Base-by-base conservation (phyloP, 306 rosid species). In the Begonia fuchsioides region DNA sequence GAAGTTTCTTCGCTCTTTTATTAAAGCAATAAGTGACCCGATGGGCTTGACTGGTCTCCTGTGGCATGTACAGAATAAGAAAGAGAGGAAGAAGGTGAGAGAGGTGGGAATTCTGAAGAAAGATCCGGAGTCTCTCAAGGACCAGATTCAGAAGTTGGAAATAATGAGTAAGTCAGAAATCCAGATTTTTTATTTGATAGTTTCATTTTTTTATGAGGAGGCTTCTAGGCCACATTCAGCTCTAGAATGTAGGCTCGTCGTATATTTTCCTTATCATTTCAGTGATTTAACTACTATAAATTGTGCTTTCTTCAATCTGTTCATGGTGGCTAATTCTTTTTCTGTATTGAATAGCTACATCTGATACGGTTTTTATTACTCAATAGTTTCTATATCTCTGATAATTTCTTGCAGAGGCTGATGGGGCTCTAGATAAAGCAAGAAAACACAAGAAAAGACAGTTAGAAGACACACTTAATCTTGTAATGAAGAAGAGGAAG, bases 81-180 rank as follows among this genome's bases (percentile, higher is more conserved):
- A 86, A 63, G 96, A 86, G 68, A 79, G 96, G 11, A 86, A 86
- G 72, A 86, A 86, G 86, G 98, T 92, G 70, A 79, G 98, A 72
- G 96, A 92, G 71, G 98, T 86, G 68, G 98, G 98, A 58, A 86
- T 92, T 60, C 72, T 92, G 86, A 92, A 86, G 93, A 92, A 92
- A 68, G 96, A 92, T 56, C 98, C 96, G 1, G 96, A 86, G 0
- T 71, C 83, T 15, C 69, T 86, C 12, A 79, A 59, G 66, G 87
- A 86, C 61, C 96, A 86, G 74, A 86, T 86, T 72, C 93, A 92
- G 14, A 92, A 82, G 81, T 68, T 92, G 83, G 87, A 92, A 64
- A 68, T 63, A 73, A 82, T 82, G 96, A 92, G 98, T 92, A 72
- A 75, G 98, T 73, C 40, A 1, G 35, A 6, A 26, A 26, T 26